These are phyloP conservation scores for Myxozyma sirexii DNA, from an alignment of 805 yeast genomes.

Conservation along the genomic window DNA sequence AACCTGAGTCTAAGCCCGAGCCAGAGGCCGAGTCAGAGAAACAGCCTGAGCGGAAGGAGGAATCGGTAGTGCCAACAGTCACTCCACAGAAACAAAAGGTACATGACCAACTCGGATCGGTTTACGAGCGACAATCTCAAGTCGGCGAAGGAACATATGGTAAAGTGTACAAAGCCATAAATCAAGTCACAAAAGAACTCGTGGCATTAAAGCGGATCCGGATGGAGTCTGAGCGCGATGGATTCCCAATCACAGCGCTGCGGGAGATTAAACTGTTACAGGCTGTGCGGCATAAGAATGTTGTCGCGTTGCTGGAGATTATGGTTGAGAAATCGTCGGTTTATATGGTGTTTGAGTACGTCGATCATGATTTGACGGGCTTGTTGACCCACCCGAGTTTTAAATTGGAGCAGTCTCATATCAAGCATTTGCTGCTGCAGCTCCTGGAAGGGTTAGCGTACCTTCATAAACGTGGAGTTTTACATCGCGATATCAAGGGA, in stretches of 20 bases:
- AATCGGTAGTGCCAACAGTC: background rate
- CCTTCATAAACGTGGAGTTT: constrained; percentile 61
- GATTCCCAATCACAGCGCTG: constrained; percentile 94
- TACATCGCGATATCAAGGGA: constrained; percentile 93
- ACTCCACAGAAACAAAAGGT: background rate
- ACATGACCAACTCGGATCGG: constrained; percentile 22
- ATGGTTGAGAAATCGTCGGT: constrained; percentile 77
- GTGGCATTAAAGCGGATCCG: constrained; percentile 89
- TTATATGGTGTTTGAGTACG: constrained; percentile 89
- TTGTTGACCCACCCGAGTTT: constrained; percentile 76
- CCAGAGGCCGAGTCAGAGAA: background rate
- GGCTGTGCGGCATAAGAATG: constrained; percentile 76
- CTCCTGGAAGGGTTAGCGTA: constrained; percentile 77
- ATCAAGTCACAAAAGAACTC: constrained; percentile 62
- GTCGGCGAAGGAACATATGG: constrained; percentile 99
- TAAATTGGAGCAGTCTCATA: constrained; percentile 63
- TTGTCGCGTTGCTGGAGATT: constrained; percentile 82
- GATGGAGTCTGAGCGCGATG: constrained; percentile 86
- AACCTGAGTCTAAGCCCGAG: background rate
- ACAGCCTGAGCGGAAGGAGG: background rate
- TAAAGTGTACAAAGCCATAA: constrained; percentile 86
- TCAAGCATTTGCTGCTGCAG: constrained; percentile 82
- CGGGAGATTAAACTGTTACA: constrained; percentile 87
- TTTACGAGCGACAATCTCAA: constrained; percentile 74
- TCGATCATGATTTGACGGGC: constrained; percentile 92